A percentile compares a stretch with the other conserved stretches of the same genome.
These are phyloP conservation scores for Perilla frutescens DNA, from an alignment of 257 asterid species.

Conservation along the genomic window DNA sequence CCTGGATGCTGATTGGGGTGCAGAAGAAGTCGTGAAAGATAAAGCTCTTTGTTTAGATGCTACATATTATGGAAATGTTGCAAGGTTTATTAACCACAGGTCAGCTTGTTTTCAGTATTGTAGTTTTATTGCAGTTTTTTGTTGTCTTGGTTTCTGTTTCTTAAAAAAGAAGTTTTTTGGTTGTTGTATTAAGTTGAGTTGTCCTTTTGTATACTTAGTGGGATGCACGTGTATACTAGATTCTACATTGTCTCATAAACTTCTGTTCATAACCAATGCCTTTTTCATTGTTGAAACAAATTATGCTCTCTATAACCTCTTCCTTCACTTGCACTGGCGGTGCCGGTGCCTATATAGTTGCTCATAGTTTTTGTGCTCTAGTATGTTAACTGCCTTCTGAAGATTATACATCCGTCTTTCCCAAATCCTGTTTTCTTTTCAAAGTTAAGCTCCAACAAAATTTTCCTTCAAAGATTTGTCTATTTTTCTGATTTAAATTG, in stretches of 20 bases:
- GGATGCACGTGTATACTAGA: neutral
- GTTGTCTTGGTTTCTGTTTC: conserved; percentile 20
- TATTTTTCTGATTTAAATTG: conserved; percentile 28
- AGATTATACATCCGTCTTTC: neutral
- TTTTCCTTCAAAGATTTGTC: conserved; percentile 19
- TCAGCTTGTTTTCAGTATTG: conserved; percentile 34
- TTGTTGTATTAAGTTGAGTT: neutral
- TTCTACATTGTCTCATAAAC: conserved; percentile 6
- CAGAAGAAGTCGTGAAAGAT: conserved; percentile 70
- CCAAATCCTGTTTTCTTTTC: neutral
- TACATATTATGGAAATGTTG: conserved; percentile 84
- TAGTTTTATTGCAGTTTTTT: conserved; percentile 20
- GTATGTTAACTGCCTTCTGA: conserved; percentile 9
- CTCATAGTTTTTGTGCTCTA: neutral
- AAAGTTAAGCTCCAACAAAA: neutral
- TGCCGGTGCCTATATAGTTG: conserved; percentile 14
- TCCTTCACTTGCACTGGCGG: conserved; percentile 16
- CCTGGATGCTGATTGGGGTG: conserved; percentile 92
- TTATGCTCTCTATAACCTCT: conserved; percentile 11
- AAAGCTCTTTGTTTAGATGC: conserved; percentile 95
- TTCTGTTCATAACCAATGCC: neutral
- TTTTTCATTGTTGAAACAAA: conserved; percentile 15
- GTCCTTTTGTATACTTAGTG: neutral
- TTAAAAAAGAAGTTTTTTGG: no score
- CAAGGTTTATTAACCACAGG: conserved; percentile 95